A percentile compares a stretch with the other conserved stretches of the same genome.
Conservation (phyloP, 306 rosid genomes). For the Alnus glutinosa region DNA sequence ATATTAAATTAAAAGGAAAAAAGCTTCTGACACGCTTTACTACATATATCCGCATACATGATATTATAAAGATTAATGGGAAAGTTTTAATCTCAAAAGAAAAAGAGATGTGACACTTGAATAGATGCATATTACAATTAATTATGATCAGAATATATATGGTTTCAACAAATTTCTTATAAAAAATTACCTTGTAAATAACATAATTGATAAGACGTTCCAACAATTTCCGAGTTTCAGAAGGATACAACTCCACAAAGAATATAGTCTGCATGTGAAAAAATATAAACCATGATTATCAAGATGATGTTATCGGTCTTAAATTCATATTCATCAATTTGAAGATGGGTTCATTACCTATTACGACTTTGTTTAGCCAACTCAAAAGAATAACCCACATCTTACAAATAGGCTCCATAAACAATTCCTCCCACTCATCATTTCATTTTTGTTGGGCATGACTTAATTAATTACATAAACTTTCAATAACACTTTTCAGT, state of each 20-base stretch:
- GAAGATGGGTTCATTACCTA: neutral
- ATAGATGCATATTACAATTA: neutral
- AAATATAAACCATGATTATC: conserved; percentile 25
- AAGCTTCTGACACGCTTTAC: neutral
- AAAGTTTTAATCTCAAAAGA: neutral
- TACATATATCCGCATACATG: neutral
- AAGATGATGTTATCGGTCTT: conserved; percentile 1
- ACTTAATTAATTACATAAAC: neutral
- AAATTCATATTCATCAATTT: conserved; percentile 1
- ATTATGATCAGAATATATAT: neutral
- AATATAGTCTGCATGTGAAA: conserved; percentile 71
- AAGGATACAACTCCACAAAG: conserved; percentile 75
- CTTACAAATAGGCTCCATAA: neutral
- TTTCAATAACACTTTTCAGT: neutral
- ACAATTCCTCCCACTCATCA: neutral
- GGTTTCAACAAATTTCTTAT: neutral
- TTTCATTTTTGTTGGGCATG: neutral
- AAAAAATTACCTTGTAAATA: conserved; percentile 74
- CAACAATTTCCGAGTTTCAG: conserved; percentile 77
- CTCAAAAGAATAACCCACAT: conserved; percentile 3
- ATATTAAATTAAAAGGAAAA: neutral
- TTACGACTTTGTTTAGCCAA: neutral
- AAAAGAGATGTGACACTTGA: neutral
- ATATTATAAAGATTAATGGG: neutral
- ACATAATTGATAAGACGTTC: conserved; percentile 88